Conservation (phyloP, 306 rosid species). For the Sophora flavescens region DNA sequence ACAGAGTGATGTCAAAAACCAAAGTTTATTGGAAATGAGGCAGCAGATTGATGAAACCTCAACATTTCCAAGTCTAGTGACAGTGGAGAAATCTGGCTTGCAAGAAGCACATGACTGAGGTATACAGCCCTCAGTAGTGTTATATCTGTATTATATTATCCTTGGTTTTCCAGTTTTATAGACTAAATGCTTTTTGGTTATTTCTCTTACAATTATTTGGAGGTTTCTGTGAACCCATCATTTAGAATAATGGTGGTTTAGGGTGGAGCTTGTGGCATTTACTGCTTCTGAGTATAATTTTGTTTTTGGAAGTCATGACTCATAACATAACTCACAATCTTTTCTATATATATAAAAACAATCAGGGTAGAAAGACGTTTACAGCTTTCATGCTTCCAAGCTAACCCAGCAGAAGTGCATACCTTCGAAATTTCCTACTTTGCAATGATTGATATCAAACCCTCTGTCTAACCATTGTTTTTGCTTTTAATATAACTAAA, state of each 20-base stretch:
- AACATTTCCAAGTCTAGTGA: not conserved
- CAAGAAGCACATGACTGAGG: slow-evolving; percentile 25
- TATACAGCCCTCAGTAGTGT: not conserved
- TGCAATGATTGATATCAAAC: no score
- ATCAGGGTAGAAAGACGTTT: not conserved
- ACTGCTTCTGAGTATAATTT: slow-evolving; percentile 8
- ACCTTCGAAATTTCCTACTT: not conserved
- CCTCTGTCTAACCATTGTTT: not conserved
- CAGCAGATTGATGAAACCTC: slow-evolving; percentile 21
- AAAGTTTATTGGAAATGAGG: slow-evolving; percentile 28
- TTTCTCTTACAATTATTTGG: not conserved
- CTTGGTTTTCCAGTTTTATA: not conserved
- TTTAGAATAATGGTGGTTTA: slow-evolving; percentile 13
- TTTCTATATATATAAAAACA: not conserved
- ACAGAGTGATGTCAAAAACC: slow-evolving; percentile 18
- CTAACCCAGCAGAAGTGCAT: not conserved
- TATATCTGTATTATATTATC: not conserved
- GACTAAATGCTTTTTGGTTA: not conserved
- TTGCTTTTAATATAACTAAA: not conserved
- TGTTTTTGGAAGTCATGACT: not conserved
- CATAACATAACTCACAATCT: no score
- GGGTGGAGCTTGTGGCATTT: slow-evolving; percentile 5
- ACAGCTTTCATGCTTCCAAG: slow-evolving; percentile 13
- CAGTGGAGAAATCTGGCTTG: slow-evolving; percentile 18
- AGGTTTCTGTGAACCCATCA: not conserved